Percentiles rank a stretch among this genome's conserved stretches.
Conservation (phyloP, 345 rosid species). For the Nasturtium officinale region DNA sequence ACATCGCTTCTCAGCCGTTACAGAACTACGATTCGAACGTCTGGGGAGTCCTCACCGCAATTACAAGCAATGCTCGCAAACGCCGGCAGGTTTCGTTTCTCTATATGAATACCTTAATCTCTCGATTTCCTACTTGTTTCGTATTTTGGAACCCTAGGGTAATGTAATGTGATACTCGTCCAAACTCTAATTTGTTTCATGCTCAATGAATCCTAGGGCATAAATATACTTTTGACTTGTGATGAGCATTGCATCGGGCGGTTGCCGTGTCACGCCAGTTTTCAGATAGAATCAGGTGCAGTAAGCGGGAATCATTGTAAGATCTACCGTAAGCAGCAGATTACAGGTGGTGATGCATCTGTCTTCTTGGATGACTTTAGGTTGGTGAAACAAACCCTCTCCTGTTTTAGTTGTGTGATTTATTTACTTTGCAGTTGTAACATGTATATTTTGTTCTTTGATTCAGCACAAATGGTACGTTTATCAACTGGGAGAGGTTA, state of each 20-base stretch:
- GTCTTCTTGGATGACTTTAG: conserved; percentile 83
- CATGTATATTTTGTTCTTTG: not conserved
- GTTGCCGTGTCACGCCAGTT: conserved; percentile 56
- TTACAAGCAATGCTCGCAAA: conserved; percentile 74
- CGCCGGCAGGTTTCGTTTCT: conserved; percentile 65
- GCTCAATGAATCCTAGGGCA: conserved; percentile 55
- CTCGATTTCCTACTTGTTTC: not conserved
- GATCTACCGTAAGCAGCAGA: conserved; percentile 57
- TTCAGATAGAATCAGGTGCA: conserved; percentile 67
- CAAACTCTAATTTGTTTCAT: conserved; percentile 14
- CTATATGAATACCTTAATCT: conserved; percentile 22
- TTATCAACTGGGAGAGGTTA: conserved; percentile 78
- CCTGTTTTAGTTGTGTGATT: conserved; percentile 11
- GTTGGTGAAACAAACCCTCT: conserved; percentile 42
- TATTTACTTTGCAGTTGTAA: not conserved
- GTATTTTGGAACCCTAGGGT: not conserved
- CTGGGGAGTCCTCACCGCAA: conserved; percentile 95
- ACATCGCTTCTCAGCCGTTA: conserved; percentile 70
- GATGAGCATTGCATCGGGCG: conserved; percentile 81
- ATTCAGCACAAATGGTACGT: conserved; percentile 86
- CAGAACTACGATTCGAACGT: conserved; percentile 64
- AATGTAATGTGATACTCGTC: not conserved
- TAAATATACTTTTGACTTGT: conserved; percentile 68
- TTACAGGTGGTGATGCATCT: conserved; percentile 37
- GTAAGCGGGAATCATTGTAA: conserved; percentile 87